Conservation (phyloP, 208 protist genomes). For the Acanthamoeba pearcei region DNA sequence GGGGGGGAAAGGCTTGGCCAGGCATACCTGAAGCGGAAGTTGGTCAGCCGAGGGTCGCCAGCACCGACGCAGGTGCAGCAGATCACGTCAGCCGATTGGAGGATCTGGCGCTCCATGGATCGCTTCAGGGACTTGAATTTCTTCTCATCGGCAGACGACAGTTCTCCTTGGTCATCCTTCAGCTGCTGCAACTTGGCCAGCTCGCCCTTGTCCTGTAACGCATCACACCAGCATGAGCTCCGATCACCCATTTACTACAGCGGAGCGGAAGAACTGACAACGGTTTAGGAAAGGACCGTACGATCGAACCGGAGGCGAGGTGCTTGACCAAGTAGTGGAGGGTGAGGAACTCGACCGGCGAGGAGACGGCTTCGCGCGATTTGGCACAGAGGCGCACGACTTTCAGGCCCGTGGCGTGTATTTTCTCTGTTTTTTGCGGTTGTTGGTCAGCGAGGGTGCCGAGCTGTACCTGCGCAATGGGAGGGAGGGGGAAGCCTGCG, state of each 20-base stretch:
- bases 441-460: background rate
- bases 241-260: background rate
- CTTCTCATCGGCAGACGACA: slow-evolving; percentile 90
- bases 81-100: slow-evolving; percentile 95
- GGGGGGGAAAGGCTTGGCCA: background rate
- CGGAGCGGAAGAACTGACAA: background rate
- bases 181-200: slow-evolving; percentile 91
- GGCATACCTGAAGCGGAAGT: slow-evolving; percentile 90
- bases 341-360: slow-evolving; percentile 92
- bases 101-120: slow-evolving; percentile 89
- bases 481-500: background rate
- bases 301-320: slow-evolving; percentile 60
- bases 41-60: slow-evolving; percentile 92
- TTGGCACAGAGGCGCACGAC: slow-evolving; percentile 96
- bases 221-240: background rate
- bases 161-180: slow-evolving; percentile 91
- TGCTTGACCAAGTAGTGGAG: slow-evolving; percentile 94
- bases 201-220: slow-evolving; percentile 79
- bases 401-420: slow-evolving; percentile 95
- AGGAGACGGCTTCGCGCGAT: slow-evolving; percentile 91
- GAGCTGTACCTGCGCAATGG: background rate
- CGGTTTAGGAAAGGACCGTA: background rate
- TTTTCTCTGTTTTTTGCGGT: slow-evolving; percentile 89
- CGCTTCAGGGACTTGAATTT: slow-evolving; percentile 85
- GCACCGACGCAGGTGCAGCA: slow-evolving; percentile 96